phyloP scores from a whole-genome alignment of 78 protist genomes.

The Pigoraptor vietnamica region DNA sequence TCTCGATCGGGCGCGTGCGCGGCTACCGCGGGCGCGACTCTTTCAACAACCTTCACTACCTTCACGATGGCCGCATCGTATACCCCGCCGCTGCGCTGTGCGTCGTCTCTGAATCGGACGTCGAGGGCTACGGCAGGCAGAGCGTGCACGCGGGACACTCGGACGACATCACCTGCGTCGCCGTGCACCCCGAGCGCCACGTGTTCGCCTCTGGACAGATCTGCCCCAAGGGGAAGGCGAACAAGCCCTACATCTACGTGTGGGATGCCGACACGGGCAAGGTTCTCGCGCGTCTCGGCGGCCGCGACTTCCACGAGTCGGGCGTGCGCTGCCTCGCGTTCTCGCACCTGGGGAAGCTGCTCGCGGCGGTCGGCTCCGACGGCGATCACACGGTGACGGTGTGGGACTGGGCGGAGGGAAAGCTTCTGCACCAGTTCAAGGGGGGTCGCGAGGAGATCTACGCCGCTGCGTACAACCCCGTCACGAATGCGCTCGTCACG shows the following conservation, averaged over 20 bases:
- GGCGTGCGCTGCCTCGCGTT: conserved; percentile 19
- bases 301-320: conserved; percentile 1
- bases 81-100: conserved; percentile 5
- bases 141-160: not conserved
- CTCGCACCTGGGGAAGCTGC: conserved; percentile 12
- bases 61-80: not conserved
- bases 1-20: conserved; percentile 23
- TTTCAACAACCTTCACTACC: not conserved
- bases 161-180: conserved; percentile 10
- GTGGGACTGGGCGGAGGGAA: conserved; percentile 63
- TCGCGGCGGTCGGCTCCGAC: conserved; percentile 47
- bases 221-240: conserved; percentile 8
- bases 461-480: no score
- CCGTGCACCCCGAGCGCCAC: conserved; percentile 2
- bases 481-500: no score
- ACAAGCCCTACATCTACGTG: not conserved
- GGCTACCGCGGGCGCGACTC: conserved; percentile 41
- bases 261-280: conserved; percentile 14
- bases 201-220: conserved; percentile 47
- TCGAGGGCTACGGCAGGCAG: conserved; percentile 13
- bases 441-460: no score
- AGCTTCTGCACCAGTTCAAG: no score
- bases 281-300: not conserved
- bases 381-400: conserved; percentile 18
- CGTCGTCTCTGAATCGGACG: conserved; percentile 20